Conservation (phyloP, 73 alveolate species). For the Blepharisma japonicum region DNA sequence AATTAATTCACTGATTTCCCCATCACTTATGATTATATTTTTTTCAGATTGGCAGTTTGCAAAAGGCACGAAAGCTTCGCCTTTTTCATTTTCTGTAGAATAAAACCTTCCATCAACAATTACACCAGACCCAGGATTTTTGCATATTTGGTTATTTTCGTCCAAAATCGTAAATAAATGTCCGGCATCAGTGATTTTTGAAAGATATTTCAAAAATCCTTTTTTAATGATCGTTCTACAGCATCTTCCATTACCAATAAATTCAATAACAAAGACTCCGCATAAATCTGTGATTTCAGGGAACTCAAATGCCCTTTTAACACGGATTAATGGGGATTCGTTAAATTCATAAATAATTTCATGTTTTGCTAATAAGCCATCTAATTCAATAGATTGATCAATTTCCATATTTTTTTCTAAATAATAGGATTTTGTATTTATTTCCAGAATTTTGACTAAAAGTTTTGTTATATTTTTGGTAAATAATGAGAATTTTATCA, state of each 20-base stretch:
- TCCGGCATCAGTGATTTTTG: slow-evolving; percentile 82
- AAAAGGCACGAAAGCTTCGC: slow-evolving; percentile 64
- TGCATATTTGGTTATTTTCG: slow-evolving; percentile 71
- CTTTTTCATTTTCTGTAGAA: slow-evolving; percentile 64
- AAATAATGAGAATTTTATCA: slow-evolving; percentile 45
- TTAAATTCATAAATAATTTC: slow-evolving; percentile 58
- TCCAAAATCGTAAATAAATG: slow-evolving; percentile 74
- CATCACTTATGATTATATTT: slow-evolving; percentile 69
- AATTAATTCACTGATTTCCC: slow-evolving; percentile 74
- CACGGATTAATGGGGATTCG: slow-evolving; percentile 47
- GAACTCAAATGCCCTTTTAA: slow-evolving; percentile 44
- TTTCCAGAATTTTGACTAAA: slow-evolving; percentile 73
- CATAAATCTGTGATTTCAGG: slow-evolving; percentile 70
- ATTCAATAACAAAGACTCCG: slow-evolving; percentile 88
- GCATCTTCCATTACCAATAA: slow-evolving; percentile 81
- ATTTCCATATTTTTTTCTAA: slow-evolving; percentile 28
- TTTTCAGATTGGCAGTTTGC: slow-evolving; percentile 41
- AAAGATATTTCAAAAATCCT: slow-evolving; percentile 74
- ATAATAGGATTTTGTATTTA: slow-evolving; percentile 80
- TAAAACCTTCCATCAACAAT: slow-evolving; percentile 65
- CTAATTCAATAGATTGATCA: slow-evolving; percentile 67
- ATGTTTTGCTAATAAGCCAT: slow-evolving; percentile 77
- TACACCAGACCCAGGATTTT: slow-evolving; percentile 48
- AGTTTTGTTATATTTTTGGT: slow-evolving; percentile 73
- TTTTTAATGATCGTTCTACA: slow-evolving; percentile 83